A percentile compares a stretch with the other conserved stretches of the same genome.
phyloP scores from a whole-genome alignment of 139 green algal genomes.

The Protoeuglena noctilucae region DNA sequence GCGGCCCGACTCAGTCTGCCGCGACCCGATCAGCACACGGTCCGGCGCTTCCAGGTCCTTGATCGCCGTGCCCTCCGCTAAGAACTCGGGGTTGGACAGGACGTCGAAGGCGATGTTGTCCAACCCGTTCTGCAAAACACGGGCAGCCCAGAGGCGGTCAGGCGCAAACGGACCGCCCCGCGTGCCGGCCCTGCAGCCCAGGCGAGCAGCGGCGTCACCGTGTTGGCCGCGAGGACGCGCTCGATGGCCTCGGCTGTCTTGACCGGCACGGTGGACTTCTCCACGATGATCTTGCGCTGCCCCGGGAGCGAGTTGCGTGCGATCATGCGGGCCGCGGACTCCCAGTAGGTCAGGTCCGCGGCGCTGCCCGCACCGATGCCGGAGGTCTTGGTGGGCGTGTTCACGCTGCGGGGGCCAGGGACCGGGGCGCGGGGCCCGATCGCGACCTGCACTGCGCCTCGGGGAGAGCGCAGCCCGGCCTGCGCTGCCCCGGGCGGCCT shows the following conservation, averaged over 20 bases:
- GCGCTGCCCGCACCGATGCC: constrained; percentile 91
- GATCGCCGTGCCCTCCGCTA: constrained; percentile 81
- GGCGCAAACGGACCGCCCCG: too few species aligned
- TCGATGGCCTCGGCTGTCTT: constrained; percentile 97
- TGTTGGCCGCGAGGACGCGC: not conserved
- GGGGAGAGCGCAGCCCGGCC: too few species aligned
- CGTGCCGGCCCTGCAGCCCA: not conserved
- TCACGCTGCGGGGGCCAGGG: constrained; percentile 52
- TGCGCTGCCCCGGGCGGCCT: too few species aligned
- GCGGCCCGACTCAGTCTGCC: constrained; percentile 55
- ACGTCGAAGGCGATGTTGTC: constrained; percentile 88
- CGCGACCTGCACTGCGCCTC: not conserved
- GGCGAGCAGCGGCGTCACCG: too few species aligned
- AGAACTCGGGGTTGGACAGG: constrained; percentile 83
- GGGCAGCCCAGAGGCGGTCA: too few species aligned
- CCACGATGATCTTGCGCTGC: constrained; percentile 89
- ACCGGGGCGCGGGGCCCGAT: not conserved
- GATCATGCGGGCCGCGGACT: constrained; percentile 86
- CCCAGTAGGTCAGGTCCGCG: constrained; percentile 98
- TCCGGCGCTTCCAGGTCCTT: constrained; percentile 67
- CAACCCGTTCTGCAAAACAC: too few species aligned
- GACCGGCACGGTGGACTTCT: constrained; percentile 99
- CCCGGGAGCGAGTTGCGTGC: constrained; percentile 47
- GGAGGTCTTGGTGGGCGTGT: constrained; percentile 94
- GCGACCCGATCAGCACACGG: constrained; percentile 63